Evolutionary conservation across 768 basidiomycete species (phyloP), one percentile per base, ranked within the genome.

Genomic region (Tricholoma sp.): DNA sequence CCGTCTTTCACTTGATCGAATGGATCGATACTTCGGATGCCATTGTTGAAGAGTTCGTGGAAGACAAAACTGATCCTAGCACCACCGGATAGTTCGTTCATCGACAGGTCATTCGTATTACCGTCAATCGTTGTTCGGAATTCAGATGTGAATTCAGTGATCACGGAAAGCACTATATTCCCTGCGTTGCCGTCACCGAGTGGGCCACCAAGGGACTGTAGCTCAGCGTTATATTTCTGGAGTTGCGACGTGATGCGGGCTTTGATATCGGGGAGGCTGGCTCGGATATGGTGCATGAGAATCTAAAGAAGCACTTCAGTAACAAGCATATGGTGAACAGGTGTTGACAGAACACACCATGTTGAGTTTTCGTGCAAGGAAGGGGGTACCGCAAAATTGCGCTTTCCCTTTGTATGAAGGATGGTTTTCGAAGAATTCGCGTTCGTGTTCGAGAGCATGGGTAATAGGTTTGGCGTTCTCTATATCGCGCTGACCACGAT

Each of bases 1-100:
- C 95, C 93, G 69, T 99, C 97, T 73, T 98, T 97, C 62, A 97
- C 93, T 74, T 97, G 94, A 70, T 99, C 97, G 63, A 98, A 99
- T 0, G 97, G 97, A 78, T 99, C 97, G 67, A 98, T 95, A 59
- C 78, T 84, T 78, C 88, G 94, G 70, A 99, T 83, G 58, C 97
- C 97, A 66, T 89, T 95, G 74, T 95, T 97, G 82, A 91, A 99
- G 56, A 98, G 73, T 69, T 99, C 97, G 70, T 99, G 97, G 80
- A 95, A 99, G 53, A 99, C 97, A 67, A 98, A 99, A 66, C 89
- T 91, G 79, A 99, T 98, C 72, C 97, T 86, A 29, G 97, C 97
- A 70, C 97, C 97, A 65, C 97, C 97, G n/a, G 91, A 93, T 18
- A 99, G 81, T 72, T 99, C 97, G 66, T 98, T 98, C 66, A 97